A percentile compares a stretch with the other conserved stretches of the same genome.
These are phyloP conservation scores for Leccinum longicurvipes DNA, from an alignment of 768 basidiomycete genomes.

Conservation along the genomic window DNA sequence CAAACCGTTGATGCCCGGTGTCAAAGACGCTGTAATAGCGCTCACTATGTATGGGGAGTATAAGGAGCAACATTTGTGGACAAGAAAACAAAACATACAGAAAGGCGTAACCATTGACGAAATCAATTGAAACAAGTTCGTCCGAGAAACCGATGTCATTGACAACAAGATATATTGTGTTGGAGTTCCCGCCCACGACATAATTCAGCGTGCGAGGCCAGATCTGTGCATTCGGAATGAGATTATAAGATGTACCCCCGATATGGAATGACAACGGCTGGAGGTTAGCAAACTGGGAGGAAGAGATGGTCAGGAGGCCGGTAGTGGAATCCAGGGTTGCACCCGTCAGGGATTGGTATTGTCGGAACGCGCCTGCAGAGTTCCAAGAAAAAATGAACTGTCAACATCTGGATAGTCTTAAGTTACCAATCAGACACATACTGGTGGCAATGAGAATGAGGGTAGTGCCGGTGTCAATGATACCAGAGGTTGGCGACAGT, in stretches of 20 bases:
- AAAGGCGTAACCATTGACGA: constrained; percentile 19
- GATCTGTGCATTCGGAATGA: constrained; percentile 31
- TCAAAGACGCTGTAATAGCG: constrained; percentile 44
- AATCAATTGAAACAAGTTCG: constrained; percentile 20
- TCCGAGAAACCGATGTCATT: constrained; percentile 15
- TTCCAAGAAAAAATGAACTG: neutral
- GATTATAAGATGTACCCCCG: constrained; percentile 15
- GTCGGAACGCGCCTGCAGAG: constrained; percentile 23
- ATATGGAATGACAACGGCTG: constrained; percentile 28
- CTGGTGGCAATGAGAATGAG: constrained; percentile 27
- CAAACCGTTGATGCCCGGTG: constrained; percentile 34
- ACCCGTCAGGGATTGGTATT: constrained; percentile 27
- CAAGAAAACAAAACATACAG: constrained; percentile 3
- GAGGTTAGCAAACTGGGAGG: constrained; percentile 24
- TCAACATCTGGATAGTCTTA: neutral
- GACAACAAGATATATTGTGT: constrained; percentile 29
- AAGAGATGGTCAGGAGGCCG: constrained; percentile 28
- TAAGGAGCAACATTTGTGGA: neutral
- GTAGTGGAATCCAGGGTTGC: constrained; percentile 24
- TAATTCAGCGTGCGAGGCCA: constrained; percentile 34
- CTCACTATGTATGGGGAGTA: constrained; percentile 24
- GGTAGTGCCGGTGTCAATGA: constrained; percentile 34
- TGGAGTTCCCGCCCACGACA: constrained; percentile 24
- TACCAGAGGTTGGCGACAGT: constrained; percentile 28
- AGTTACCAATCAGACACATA: neutral